Percentiles rank a stretch among this genome's conserved stretches.
These are phyloP conservation scores for Furcasterigmium sp. DNA, from an alignment of 2,329 filamentous ascomycete species.

Conservation along the genomic window DNA sequence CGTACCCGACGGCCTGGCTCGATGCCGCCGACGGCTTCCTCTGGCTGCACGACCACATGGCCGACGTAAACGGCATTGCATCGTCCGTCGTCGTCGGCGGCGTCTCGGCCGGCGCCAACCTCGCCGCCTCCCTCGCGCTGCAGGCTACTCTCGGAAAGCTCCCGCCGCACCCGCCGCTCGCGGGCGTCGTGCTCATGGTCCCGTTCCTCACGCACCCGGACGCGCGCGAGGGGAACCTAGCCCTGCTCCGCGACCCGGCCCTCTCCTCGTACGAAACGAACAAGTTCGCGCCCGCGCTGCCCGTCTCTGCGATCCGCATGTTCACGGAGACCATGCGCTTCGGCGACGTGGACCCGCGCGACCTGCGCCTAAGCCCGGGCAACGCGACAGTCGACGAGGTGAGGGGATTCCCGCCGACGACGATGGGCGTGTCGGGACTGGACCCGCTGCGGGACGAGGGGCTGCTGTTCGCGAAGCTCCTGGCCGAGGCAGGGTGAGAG, in stretches of 20 bases:
- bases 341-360: slow-evolving; percentile 14
- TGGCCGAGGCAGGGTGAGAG: background rate
- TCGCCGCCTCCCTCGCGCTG: slow-evolving; percentile 31
- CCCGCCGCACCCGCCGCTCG: slow-evolving; percentile 22
- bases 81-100: slow-evolving; percentile 37
- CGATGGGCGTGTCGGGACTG: background rate
- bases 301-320: slow-evolving; percentile 25
- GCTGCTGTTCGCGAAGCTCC: background rate
- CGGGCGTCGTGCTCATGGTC: slow-evolving; percentile 47
- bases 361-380: slow-evolving; percentile 33
- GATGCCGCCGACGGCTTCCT: slow-evolving; percentile 48
- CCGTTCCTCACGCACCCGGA: slow-evolving; percentile 30
- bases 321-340: slow-evolving; percentile 14
- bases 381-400: slow-evolving; percentile 8
- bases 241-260: slow-evolving; percentile 26
- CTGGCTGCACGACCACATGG: slow-evolving; percentile 44
- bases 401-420: background rate
- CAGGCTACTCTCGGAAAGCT: slow-evolving; percentile 27
- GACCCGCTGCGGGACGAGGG: background rate
- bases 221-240: slow-evolving; percentile 21
- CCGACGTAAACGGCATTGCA: slow-evolving; percentile 29
- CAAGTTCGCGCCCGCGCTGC: slow-evolving; percentile 42
- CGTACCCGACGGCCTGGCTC: slow-evolving; percentile 45
- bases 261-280: slow-evolving; percentile 39
- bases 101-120: slow-evolving; percentile 38